phyloP scores from a whole-genome alignment of 108 stramenopile species.

The Fragilariopsis cylindrus region DNA sequence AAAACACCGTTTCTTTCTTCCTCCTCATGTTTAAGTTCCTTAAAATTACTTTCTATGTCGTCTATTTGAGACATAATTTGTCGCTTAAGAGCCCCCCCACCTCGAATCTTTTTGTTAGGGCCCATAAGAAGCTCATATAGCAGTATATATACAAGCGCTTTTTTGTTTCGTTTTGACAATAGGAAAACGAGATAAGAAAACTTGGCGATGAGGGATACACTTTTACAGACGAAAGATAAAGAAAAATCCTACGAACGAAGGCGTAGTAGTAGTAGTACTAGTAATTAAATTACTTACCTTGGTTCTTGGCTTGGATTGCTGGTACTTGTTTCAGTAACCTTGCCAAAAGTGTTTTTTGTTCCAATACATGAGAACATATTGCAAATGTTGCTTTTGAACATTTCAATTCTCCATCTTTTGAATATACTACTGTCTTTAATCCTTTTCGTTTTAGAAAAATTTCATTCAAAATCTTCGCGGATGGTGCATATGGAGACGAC shows the following conservation, averaged over 20 bases:
- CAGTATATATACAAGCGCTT: constrained; percentile 68
- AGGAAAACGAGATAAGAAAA: constrained; percentile 41
- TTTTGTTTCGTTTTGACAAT: no score
- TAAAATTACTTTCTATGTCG: constrained; percentile 34
- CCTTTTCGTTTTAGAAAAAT: constrained; percentile 39
- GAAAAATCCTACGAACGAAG: constrained; percentile 12
- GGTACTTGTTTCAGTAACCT: constrained; percentile 25
- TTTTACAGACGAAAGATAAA: constrained; percentile 8
- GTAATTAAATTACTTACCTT: constrained; percentile 7
- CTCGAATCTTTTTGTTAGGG: constrained; percentile 76
- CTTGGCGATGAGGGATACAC: constrained; percentile 41
- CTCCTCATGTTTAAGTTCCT: constrained; percentile 24
- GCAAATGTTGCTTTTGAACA: constrained; percentile 61
- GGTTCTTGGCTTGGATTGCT: constrained; percentile 19
- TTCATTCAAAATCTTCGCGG: constrained; percentile 46
- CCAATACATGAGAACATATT: constrained; percentile 51
- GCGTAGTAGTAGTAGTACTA: no score
- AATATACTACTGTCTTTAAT: constrained; percentile 63
- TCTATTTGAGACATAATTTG: constrained; percentile 67
- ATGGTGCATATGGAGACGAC: constrained; percentile 52
- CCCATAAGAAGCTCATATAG: constrained; percentile 82
- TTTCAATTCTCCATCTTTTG: constrained; percentile 44
- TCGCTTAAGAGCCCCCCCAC: constrained; percentile 85
- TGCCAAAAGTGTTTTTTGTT: constrained; percentile 39
- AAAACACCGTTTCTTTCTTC: not conserved